Percentiles rank a stretch among this genome's conserved stretches.
Conservation (phyloP, 371 early-diverging fungal species). For the Chytridiales sp. region DNA sequence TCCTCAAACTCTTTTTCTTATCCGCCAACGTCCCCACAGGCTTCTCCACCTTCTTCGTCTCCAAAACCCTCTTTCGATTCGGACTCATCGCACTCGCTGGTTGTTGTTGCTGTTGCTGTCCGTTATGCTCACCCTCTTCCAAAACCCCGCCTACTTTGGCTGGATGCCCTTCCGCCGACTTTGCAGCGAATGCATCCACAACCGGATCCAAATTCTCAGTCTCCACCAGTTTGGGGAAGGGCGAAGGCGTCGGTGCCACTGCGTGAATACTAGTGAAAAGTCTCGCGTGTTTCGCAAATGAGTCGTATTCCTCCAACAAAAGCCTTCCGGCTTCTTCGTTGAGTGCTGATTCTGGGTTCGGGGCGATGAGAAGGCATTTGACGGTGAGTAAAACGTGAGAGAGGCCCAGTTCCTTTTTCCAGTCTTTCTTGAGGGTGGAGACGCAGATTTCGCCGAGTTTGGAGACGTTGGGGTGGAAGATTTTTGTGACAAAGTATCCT, state of each 20-base stretch:
- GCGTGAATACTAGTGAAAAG: constrained; percentile 82
- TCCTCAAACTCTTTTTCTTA: no score
- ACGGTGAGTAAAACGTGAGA: constrained; percentile 80
- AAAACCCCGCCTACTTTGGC: no score
- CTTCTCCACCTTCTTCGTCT: no score
- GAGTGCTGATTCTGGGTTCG: constrained; percentile 90
- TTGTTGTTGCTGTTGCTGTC: no score
- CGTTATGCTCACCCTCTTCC: no score
- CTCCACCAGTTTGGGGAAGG: no score
- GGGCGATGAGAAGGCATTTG: constrained; percentile 87
- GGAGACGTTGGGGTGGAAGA: constrained; percentile 93
- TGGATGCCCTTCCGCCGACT: no score
- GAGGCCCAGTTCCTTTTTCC: constrained; percentile 81
- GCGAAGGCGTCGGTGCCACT: not conserved
- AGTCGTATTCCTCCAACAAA: constrained; percentile 81
- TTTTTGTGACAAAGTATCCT: constrained; percentile 80
- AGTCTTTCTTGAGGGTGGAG: constrained; percentile 88
- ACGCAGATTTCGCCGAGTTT: constrained; percentile 87
- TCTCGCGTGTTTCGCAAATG: constrained; percentile 73
- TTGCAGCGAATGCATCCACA: no score
- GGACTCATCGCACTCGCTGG: no score
- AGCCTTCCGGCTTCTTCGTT: constrained; percentile 90
- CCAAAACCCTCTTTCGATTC: no score
- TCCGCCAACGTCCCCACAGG: no score
- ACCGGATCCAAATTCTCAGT: no score